phyloP scores from a whole-genome alignment of 2,329 filamentous ascomycete genomes.

The Orbilia blumenaviensis region DNA sequence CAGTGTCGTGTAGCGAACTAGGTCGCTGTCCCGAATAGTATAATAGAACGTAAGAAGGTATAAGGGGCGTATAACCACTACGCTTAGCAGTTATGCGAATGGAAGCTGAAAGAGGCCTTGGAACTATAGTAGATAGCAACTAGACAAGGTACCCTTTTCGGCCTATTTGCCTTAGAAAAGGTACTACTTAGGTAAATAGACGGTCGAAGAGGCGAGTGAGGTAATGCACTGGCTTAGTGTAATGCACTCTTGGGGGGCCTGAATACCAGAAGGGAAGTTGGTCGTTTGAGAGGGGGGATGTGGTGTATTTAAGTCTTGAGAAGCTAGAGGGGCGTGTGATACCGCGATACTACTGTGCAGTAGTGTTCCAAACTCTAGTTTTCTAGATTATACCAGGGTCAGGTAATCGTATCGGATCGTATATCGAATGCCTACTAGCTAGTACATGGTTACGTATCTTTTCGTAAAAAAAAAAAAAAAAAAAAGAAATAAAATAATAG shows the following conservation, averaged over 20 bases:
- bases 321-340: conserved; percentile 3
- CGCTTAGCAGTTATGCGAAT: conserved; percentile 1
- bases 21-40: conserved; percentile 42
- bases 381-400: conserved; percentile 29
- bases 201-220: conserved; percentile 14
- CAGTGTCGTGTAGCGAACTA: background rate
- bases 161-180: background rate
- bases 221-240: conserved; percentile 14
- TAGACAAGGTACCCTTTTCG: conserved; percentile 12
- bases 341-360: conserved; percentile 2
- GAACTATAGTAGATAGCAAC: conserved; percentile 9
- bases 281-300: conserved; percentile 14
- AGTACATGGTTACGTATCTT: conserved; percentile 1
- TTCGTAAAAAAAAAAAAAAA: no score
- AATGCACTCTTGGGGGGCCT: conserved; percentile 46
- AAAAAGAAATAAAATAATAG: no score
- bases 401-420: conserved; percentile 28
- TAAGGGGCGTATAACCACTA: conserved; percentile 24
- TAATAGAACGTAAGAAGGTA: conserved; percentile 20
- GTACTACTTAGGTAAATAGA: conserved; percentile 26
- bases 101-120: conserved; percentile 21
- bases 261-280: conserved; percentile 49
- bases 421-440: conserved; percentile 11
- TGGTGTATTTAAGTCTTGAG: conserved; percentile 42
- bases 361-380: conserved; percentile 17